Evolutionary conservation across 1,284 basidiomycete genomes (phyloP).

Genomic region (Hortiboletus rubellus): DNA sequence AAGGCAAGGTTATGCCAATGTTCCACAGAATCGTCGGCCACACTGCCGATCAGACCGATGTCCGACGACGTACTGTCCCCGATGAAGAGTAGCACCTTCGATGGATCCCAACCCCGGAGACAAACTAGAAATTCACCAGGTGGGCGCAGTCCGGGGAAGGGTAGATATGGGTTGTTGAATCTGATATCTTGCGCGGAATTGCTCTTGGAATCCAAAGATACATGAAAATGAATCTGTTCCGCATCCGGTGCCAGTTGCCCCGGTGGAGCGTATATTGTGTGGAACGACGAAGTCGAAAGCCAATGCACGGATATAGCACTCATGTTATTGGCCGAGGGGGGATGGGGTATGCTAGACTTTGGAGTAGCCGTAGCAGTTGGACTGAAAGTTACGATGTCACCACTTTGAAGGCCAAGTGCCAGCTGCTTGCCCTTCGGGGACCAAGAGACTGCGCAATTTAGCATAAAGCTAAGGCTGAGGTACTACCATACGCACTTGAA

Average conservation of each 20-base stretch:
- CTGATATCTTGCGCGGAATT: slow-evolving; percentile 50
- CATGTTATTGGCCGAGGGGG: slow-evolving; percentile 51
- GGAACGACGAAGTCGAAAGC: slow-evolving; percentile 73
- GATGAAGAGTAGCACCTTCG: slow-evolving; percentile 62
- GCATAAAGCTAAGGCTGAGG: slow-evolving; percentile 4
- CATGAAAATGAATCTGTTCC: slow-evolving; percentile 60
- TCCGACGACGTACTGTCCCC: slow-evolving; percentile 77
- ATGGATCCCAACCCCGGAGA: slow-evolving; percentile 66
- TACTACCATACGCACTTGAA: slow-evolving; percentile 47
- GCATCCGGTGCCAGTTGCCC: slow-evolving; percentile 43
- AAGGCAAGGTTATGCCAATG: slow-evolving; percentile 71
- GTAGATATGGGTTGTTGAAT: slow-evolving; percentile 53
- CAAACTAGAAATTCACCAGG: slow-evolving; percentile 56
- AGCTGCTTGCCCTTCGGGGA: slow-evolving; percentile 87
- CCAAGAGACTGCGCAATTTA: slow-evolving; percentile 63
- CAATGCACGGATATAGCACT: slow-evolving; percentile 61
- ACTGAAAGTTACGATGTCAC: slow-evolving; percentile 71
- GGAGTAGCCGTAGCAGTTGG: slow-evolving; percentile 54
- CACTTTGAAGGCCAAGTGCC: slow-evolving; percentile 70
- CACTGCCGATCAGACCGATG: slow-evolving; percentile 65
- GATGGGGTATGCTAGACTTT: slow-evolving; percentile 59
- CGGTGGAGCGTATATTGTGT: slow-evolving; percentile 63
- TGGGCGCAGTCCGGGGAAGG: slow-evolving; percentile 51
- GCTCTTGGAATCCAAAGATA: slow-evolving; percentile 60
- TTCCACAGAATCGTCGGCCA: slow-evolving; percentile 41